phyloP scores from a whole-genome alignment of 2,329 filamentous ascomycete species.

The Drechslerella dactyloides region DNA sequence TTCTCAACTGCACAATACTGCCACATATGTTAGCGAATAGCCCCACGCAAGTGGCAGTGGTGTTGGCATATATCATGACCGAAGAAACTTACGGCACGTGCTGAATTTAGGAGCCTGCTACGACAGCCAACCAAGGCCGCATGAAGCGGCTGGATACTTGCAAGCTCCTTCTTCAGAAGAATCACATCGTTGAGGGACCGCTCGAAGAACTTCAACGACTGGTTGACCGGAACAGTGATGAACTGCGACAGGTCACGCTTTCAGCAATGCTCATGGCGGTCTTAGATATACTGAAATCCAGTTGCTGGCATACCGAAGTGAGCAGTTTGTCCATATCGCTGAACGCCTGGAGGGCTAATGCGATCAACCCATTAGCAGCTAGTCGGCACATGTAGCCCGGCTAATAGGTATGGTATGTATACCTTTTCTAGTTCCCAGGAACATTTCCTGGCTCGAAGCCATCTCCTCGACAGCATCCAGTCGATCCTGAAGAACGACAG shows the following conservation, averaged over 20 bases:
- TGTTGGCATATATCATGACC: not conserved
- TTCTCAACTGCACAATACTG: conserved; percentile 71
- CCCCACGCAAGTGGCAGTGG: not conserved
- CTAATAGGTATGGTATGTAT: too few species aligned
- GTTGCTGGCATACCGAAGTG: conserved; percentile 66
- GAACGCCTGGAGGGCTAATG: conserved; percentile 72
- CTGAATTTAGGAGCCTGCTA: conserved; percentile 70
- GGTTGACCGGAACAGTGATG: conserved; percentile 73
- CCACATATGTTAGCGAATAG: not conserved
- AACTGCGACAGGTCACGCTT: conserved; percentile 64
- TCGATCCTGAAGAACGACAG: conserved; percentile 71
- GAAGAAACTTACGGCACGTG: conserved; percentile 64
- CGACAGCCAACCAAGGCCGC: conserved; percentile 70
- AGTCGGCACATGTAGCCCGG: conserved; percentile 40
- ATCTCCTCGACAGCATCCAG: conserved; percentile 86
- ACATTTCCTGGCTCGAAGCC: conserved; percentile 81
- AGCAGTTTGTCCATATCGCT: conserved; percentile 80
- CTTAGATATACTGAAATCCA: not conserved
- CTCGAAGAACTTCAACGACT: conserved; percentile 72
- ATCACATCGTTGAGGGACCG: conserved; percentile 85
- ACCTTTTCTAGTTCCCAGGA: conserved; percentile 76
- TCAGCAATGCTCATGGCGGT: conserved; percentile 1
- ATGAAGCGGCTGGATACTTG: conserved; percentile 70
- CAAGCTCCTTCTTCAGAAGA: conserved; percentile 81
- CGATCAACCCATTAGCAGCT: not conserved